These are phyloP conservation scores for Uronychia binucleata DNA, from an alignment of 73 alveolate genomes.

Conservation along the genomic window DNA sequence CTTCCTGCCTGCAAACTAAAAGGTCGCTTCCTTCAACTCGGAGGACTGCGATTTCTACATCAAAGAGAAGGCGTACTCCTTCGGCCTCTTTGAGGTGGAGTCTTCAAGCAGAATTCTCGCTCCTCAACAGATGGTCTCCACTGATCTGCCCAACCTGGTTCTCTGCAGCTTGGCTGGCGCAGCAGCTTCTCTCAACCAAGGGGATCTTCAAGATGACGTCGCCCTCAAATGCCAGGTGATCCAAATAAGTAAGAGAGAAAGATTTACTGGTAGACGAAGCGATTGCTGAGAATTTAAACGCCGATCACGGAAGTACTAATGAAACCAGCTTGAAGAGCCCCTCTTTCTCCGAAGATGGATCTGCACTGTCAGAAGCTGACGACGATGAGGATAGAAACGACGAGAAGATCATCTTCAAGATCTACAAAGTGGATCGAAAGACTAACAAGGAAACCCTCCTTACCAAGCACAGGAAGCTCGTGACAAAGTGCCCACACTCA, in stretches of 20 bases:
- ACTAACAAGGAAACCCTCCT: slow-evolving; percentile 8
- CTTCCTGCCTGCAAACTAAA: too few species aligned
- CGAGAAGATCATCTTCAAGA: slow-evolving; percentile 4
- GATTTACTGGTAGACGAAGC: not conserved
- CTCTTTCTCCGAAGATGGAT: not conserved
- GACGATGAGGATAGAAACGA: not conserved
- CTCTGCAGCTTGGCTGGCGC: too few species aligned
- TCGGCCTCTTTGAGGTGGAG: too few species aligned
- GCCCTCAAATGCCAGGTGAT: not conserved
- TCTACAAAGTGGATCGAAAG: not conserved
- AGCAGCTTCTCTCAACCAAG: not conserved
- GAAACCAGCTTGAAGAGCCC: not conserved
- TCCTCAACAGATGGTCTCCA: too few species aligned
- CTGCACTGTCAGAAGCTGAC: not conserved
- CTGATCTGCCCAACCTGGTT: too few species aligned
- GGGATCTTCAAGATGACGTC: not conserved
- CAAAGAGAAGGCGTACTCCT: too few species aligned
- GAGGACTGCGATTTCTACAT: too few species aligned
- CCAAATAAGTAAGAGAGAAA: not conserved
- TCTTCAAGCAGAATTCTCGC: too few species aligned
- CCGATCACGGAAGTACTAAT: not conserved
- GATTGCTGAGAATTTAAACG: not conserved
- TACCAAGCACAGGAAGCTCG: slow-evolving; percentile 25
- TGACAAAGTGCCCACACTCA: slow-evolving; percentile 61
- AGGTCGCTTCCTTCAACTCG: too few species aligned